These are phyloP conservation scores for Epichloe typhina DNA, from an alignment of 2,329 filamentous ascomycete genomes.

Conservation along the genomic window DNA sequence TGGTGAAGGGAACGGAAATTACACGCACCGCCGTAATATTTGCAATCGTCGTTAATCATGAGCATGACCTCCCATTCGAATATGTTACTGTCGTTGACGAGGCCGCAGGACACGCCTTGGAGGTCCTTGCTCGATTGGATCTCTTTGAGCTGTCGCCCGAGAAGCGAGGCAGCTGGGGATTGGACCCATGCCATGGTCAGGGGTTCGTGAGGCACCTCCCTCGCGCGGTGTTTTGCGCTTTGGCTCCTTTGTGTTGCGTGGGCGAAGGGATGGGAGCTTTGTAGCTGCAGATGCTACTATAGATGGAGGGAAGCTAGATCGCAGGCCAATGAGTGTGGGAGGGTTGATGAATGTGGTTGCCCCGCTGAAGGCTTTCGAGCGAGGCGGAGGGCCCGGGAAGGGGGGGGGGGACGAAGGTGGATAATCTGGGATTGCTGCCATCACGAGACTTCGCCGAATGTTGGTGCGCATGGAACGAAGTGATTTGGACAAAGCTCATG, in stretches of 20 bases:
- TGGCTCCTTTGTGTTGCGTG: background rate
- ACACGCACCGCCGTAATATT: conserved; percentile 73
- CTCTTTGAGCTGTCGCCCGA: conserved; percentile 78
- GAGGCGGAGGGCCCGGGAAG: too few species aligned
- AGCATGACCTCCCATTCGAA: conserved; percentile 99
- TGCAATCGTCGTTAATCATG: conserved; percentile 92
- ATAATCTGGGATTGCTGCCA: too few species aligned
- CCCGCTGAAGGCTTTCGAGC: too few species aligned
- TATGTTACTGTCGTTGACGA: conserved; percentile 73
- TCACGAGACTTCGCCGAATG: too few species aligned
- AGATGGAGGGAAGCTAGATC: background rate
- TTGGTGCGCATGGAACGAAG: too few species aligned
- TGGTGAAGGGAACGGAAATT: background rate
- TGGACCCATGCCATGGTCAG: conserved; percentile 28
- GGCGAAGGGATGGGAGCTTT: background rate
- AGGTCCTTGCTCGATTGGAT: conserved; percentile 89
- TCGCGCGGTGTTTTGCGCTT: background rate
- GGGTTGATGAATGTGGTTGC: too few species aligned
- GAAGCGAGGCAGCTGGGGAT: conserved; percentile 55
- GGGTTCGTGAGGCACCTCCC: background rate
- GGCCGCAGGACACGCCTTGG: conserved; percentile 83
- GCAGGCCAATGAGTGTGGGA: too few species aligned
- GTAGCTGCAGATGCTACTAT: background rate
- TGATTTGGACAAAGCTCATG: too few species aligned
- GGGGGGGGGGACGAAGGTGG: too few species aligned